Conservation (phyloP, 2,329 filamentous ascomycete genomes). For the Cryphonectria japonica region DNA sequence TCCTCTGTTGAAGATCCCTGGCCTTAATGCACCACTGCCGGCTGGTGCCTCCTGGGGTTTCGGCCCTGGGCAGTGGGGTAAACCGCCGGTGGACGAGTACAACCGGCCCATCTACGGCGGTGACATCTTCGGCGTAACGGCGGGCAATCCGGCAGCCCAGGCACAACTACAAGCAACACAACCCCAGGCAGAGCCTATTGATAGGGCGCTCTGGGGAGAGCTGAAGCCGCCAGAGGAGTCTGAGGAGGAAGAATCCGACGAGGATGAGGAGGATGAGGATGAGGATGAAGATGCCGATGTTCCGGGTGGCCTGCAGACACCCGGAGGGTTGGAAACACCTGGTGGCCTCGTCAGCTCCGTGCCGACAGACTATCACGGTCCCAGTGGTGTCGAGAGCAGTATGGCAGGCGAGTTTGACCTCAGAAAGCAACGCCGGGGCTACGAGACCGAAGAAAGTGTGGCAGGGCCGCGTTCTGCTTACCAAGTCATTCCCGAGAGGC, state of each 20-base stretch:
- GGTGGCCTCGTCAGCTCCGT: slow-evolving; percentile 79
- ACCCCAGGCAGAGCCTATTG: slow-evolving; percentile 73
- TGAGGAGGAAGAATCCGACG: slow-evolving; percentile 66
- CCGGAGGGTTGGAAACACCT: slow-evolving; percentile 78
- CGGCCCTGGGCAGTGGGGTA: slow-evolving; percentile 92
- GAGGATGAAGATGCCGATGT: slow-evolving; percentile 65
- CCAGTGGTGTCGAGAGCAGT: slow-evolving; percentile 70
- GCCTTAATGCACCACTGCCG: slow-evolving; percentile 90
- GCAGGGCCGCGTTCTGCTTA: slow-evolving; percentile 77
- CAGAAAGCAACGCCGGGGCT: slow-evolving; percentile 82
- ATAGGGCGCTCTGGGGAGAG: slow-evolving; percentile 90
- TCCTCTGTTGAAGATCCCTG: slow-evolving; percentile 91
- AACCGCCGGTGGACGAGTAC: slow-evolving; percentile 91
- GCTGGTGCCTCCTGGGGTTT: slow-evolving; percentile 92
- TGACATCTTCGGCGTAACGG: slow-evolving; percentile 84
- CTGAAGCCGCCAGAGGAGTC: slow-evolving; percentile 79
- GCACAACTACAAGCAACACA: slow-evolving; percentile 43
- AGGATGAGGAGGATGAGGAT: slow-evolving; percentile 72
- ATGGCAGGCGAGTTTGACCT: slow-evolving; percentile 88
- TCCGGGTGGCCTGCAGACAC: slow-evolving; percentile 70
- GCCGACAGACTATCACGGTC: slow-evolving; percentile 75
- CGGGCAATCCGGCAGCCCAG: slow-evolving; percentile 39
- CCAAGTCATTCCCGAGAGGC: slow-evolving; percentile 86
- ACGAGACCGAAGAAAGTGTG: slow-evolving; percentile 81
- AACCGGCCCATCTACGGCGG: slow-evolving; percentile 91